A percentile compares a stretch with the other conserved stretches of the same genome.
Conservation (phyloP, 352 stramenopile species). For the Globisporangium barbulae region DNA sequence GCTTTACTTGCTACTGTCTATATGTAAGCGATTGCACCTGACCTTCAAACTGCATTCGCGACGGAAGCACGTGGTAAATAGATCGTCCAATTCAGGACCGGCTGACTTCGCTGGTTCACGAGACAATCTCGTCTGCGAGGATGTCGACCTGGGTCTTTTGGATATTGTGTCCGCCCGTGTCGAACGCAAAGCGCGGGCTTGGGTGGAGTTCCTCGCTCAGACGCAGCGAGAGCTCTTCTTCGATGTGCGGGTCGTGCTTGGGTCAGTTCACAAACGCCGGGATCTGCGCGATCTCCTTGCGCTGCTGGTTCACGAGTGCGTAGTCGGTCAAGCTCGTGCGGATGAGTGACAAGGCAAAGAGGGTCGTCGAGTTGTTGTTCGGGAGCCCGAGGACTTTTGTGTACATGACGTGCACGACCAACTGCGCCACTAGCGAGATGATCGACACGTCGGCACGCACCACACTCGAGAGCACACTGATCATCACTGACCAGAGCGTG, state of each 20-base stretch:
- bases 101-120: slow-evolving; percentile 7
- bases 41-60: no score
- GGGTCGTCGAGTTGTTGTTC: slow-evolving; percentile 12
- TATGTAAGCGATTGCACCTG: no score
- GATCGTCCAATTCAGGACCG: no score
- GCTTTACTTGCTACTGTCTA: no score
- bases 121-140: slow-evolving; percentile 3
- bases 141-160: slow-evolving; percentile 42
- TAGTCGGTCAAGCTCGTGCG: slow-evolving; percentile 36
- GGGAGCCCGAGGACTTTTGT: slow-evolving; percentile 21
- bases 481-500: slow-evolving; percentile 18
- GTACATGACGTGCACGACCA: slow-evolving; percentile 18
- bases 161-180: slow-evolving; percentile 44
- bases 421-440: slow-evolving; percentile 8
- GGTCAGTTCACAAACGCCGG: slow-evolving; percentile 41
- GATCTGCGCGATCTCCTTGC: slow-evolving; percentile 19
- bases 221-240: slow-evolving; percentile 45
- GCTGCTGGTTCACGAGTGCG: slow-evolving; percentile 24
- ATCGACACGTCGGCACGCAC: slow-evolving; percentile 17
- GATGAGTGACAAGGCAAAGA: slow-evolving; percentile 29
- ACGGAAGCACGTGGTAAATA: no score
- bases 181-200: slow-evolving; percentile 34
- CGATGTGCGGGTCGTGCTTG: slow-evolving; percentile 57
- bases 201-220: slow-evolving; percentile 30
- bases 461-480: slow-evolving; percentile 15